Evolutionary conservation across 345 rosid species (phyloP).

Genomic region (Melaleuca quinquenervia): DNA sequence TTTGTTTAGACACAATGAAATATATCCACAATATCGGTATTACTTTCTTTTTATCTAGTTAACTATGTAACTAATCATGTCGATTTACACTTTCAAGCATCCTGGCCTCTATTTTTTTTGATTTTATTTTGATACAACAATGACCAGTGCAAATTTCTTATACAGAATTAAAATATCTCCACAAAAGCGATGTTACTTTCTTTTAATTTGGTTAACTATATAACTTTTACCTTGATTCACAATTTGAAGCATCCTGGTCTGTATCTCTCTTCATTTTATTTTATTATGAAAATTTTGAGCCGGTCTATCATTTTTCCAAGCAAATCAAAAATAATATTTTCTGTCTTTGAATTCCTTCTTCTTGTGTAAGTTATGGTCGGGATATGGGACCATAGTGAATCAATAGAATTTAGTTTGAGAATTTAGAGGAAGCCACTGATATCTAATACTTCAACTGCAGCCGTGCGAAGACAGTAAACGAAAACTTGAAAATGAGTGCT

Average conservation of each 20-base stretch:
- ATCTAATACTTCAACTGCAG: constrained; percentile 45
- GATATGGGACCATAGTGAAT: background rate
- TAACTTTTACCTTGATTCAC: background rate
- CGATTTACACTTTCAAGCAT: background rate
- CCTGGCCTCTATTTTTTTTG: background rate
- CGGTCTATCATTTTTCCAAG: background rate
- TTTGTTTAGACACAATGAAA: background rate
- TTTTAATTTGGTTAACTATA: background rate
- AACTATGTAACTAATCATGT: background rate
- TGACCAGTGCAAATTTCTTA: background rate
- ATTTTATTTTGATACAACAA: background rate
- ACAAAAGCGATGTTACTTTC: background rate
- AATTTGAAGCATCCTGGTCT: background rate
- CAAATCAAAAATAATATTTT: background rate
- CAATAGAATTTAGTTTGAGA: background rate
- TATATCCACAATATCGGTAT: background rate
- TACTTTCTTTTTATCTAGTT: background rate
- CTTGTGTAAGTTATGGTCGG: background rate
- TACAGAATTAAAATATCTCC: background rate
- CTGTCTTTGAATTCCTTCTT: background rate
- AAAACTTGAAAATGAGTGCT: constrained; percentile 92
- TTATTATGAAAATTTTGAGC: background rate
- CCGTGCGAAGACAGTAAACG: constrained; percentile 97
- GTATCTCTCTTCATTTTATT: background rate
- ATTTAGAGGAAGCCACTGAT: background rate